Evolutionary conservation across 306 rosid species (phyloP).

Genomic region (Nissolia schottii): DNA sequence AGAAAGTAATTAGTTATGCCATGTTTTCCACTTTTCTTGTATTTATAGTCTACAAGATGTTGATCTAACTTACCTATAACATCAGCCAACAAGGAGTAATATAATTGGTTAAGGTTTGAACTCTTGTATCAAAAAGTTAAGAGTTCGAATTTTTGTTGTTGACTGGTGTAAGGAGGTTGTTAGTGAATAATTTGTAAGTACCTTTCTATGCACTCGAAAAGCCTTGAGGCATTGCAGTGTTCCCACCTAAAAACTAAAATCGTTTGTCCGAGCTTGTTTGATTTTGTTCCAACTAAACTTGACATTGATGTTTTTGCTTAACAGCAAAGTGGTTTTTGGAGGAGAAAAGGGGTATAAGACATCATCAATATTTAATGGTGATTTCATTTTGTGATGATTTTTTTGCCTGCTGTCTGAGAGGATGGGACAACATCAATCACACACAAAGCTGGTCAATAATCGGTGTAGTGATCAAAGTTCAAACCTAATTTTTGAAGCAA

Average conservation of each 20-base stretch:
- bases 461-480: conserved; percentile 21
- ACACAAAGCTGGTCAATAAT: conserved; percentile 20
- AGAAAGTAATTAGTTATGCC: neutral
- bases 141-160: too few relatives aligned
- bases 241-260: too few relatives aligned
- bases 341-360: neutral
- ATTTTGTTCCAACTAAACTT: neutral
- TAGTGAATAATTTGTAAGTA: too few relatives aligned
- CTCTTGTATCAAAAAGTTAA: too few relatives aligned
- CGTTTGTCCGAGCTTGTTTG: neutral
- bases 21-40: neutral
- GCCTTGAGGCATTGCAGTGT: too few relatives aligned
- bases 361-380: neutral
- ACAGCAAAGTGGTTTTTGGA: neutral
- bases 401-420: neutral
- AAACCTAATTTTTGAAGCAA: conserved; percentile 6
- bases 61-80: neutral
- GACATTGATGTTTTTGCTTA: neutral
- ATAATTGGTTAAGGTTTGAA: too few relatives aligned
- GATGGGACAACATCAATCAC: conserved; percentile 25
- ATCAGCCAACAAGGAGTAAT: too few relatives aligned
- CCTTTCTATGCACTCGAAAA: too few relatives aligned
- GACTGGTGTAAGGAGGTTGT: too few relatives aligned
- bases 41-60: neutral
- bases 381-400: neutral